Evolutionary conservation across 768 basidiomycete species (phyloP).

Genomic region (Tricholomella constricta): DNA sequence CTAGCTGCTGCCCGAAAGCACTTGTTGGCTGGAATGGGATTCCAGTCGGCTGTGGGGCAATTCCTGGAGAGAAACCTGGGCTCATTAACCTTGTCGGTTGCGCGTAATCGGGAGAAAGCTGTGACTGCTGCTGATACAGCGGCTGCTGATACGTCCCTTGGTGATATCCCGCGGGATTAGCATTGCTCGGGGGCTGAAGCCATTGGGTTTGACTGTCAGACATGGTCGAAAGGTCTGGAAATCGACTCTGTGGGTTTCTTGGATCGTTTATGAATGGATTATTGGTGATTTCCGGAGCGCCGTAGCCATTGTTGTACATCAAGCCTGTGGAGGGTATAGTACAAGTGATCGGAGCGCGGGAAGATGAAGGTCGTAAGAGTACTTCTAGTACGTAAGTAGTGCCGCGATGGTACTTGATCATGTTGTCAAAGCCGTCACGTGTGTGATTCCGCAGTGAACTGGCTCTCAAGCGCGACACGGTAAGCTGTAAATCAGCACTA

Average conservation of each 20-base stretch:
- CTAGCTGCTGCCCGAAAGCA: slow-evolving; percentile 59
- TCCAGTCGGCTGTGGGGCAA: slow-evolving; percentile 19
- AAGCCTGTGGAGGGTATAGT: slow-evolving; percentile 12
- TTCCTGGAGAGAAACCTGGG: slow-evolving; percentile 17
- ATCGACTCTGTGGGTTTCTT: slow-evolving; percentile 51
- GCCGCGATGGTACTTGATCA: no score
- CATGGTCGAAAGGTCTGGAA: slow-evolving; percentile 57
- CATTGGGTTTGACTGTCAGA: slow-evolving; percentile 39
- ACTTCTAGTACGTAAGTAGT: neutral
- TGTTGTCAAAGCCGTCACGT: slow-evolving; percentile 13
- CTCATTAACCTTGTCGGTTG: slow-evolving; percentile 10
- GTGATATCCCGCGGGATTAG: slow-evolving; percentile 29
- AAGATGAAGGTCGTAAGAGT: neutral
- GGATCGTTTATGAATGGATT: slow-evolving; percentile 71
- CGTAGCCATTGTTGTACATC: slow-evolving; percentile 49
- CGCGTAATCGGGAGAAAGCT: slow-evolving; percentile 24
- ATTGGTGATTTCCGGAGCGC: slow-evolving; percentile 47
- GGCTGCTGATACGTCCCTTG: slow-evolving; percentile 31
- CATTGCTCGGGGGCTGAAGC: slow-evolving; percentile 22
- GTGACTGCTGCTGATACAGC: slow-evolving; percentile 33
- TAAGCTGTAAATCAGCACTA: no score
- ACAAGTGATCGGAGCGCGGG: neutral
- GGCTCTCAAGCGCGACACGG: no score
- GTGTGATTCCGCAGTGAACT: neutral
- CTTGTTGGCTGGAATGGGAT: slow-evolving; percentile 50